phyloP scores from a whole-genome alignment of 352 stramenopile genomes.

The Blastocystis hominis region DNA sequence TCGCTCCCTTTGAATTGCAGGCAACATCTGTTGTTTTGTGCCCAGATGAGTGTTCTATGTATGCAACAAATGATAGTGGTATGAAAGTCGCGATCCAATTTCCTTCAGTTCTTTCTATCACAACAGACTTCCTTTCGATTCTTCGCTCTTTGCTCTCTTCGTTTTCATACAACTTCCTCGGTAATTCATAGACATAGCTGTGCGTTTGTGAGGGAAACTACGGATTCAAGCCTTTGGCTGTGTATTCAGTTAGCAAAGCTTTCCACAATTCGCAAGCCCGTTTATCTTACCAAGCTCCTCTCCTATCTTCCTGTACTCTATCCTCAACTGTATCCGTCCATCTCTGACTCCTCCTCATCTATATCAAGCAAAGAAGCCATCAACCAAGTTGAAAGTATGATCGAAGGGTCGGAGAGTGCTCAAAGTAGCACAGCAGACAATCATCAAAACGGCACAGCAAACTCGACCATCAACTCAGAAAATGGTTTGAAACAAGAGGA shows the following conservation, averaged over 20 bases:
- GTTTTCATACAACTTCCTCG: neutral
- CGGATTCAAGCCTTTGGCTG: neutral
- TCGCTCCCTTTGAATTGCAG: too few relatives aligned
- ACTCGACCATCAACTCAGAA: too few relatives aligned
- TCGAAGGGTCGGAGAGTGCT: too few relatives aligned
- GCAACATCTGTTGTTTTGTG: too few relatives aligned
- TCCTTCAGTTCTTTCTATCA: neutral
- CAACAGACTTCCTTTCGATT: neutral
- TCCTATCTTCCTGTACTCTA: neutral
- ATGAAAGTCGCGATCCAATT: too few relatives aligned
- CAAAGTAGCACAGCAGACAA: too few relatives aligned
- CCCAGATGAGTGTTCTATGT: too few relatives aligned
- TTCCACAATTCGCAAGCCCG: neutral
- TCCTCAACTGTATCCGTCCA: neutral
- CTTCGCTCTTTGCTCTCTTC: neutral
- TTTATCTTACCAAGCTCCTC: neutral
- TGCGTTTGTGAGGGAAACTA: neutral
- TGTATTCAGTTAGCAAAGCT: neutral
- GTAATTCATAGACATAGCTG: neutral
- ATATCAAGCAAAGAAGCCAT: too few relatives aligned
- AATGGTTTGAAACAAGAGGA: neutral
- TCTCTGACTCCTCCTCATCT: too few relatives aligned
- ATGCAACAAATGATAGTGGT: too few relatives aligned
- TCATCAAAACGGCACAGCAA: too few relatives aligned
- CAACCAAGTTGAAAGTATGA: too few relatives aligned